Conservation (phyloP, 129 eudicot genomes). For the Mikania micrantha region DNA sequence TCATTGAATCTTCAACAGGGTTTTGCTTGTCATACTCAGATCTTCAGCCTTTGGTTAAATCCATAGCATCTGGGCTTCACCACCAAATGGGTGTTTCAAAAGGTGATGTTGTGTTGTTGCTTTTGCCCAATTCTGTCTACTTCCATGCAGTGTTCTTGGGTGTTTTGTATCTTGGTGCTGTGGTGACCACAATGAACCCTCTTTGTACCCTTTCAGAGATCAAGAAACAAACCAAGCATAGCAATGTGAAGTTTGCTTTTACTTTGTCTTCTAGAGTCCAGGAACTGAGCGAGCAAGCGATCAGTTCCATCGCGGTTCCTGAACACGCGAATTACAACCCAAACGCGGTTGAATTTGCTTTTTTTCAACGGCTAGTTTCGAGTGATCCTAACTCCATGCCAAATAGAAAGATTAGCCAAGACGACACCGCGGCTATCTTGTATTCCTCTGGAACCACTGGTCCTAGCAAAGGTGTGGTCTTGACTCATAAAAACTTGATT, state of each 20-base stretch:
- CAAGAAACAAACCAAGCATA: conserved; percentile 38
- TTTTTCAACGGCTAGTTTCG: conserved; percentile 29
- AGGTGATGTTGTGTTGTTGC: conserved; percentile 67
- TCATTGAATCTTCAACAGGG: conserved; percentile 64
- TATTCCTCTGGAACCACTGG: conserved; percentile 87
- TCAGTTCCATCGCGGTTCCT: conserved; percentile 40
- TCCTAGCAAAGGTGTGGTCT: conserved; percentile 54
- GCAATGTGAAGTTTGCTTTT: conserved; percentile 34
- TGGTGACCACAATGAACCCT: conserved; percentile 67
- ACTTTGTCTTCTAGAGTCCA: conserved; percentile 22
- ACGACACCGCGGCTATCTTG: conserved; percentile 70
- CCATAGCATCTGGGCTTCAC: conserved; percentile 56
- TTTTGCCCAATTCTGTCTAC: conserved; percentile 52
- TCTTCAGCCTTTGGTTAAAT: conserved; percentile 38
- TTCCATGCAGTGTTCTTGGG: conserved; percentile 55
- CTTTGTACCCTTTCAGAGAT: conserved; percentile 45
- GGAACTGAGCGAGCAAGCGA: conserved; percentile 27
- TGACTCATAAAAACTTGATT: conserved; percentile 66
- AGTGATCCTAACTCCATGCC: conserved; percentile 29
- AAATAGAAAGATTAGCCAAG: conserved; percentile 38
- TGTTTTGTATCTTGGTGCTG: conserved; percentile 50
- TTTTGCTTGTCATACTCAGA: conserved; percentile 34
- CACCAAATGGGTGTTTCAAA: conserved; percentile 43
- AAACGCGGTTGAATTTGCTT: not conserved
- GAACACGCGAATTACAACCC: conserved; percentile 16